Percentiles rank a stretch among this genome's conserved stretches.
Conservation (phyloP, 2,329 filamentous ascomycete genomes). For the Talaromyces pinophilus region DNA sequence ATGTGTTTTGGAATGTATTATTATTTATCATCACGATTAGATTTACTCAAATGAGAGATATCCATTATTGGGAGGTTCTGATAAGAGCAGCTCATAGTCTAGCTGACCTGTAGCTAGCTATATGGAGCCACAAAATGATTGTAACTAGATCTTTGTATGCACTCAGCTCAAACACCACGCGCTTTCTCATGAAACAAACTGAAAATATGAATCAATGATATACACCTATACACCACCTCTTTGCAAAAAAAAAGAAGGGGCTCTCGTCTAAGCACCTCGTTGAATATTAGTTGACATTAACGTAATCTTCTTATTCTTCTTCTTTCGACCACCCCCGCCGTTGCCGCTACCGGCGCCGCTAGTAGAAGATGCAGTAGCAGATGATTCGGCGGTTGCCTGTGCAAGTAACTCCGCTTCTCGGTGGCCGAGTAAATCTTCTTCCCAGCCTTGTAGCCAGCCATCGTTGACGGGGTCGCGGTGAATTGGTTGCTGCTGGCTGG, state of each 20-base stretch:
- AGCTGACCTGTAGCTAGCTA: background rate
- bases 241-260: too few relatives aligned
- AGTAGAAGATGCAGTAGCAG: constrained; percentile 26
- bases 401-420: constrained; percentile 54
- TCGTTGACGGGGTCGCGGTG: constrained; percentile 58
- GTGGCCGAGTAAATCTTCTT: constrained; percentile 71
- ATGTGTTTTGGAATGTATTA: background rate
- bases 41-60: background rate
- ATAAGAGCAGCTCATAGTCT: background rate
- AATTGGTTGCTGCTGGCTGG: constrained; percentile 46
- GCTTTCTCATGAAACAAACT: background rate
- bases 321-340: constrained; percentile 46
- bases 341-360: constrained; percentile 21
- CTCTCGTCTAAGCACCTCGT: constrained; percentile 51
- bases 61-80: background rate
- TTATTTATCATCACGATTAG: background rate
- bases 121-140: background rate
- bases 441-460: constrained; percentile 84
- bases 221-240: background rate
- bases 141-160: background rate
- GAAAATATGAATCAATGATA: background rate
- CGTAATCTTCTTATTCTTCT: constrained; percentile 69
- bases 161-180: background rate
- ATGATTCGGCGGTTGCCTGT: constrained; percentile 43
- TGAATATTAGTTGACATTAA: constrained; percentile 66